These are phyloP conservation scores for Brachypodium distachyon DNA, from an alignment of 202 grass and related monocot genomes.

Conservation along the genomic window DNA sequence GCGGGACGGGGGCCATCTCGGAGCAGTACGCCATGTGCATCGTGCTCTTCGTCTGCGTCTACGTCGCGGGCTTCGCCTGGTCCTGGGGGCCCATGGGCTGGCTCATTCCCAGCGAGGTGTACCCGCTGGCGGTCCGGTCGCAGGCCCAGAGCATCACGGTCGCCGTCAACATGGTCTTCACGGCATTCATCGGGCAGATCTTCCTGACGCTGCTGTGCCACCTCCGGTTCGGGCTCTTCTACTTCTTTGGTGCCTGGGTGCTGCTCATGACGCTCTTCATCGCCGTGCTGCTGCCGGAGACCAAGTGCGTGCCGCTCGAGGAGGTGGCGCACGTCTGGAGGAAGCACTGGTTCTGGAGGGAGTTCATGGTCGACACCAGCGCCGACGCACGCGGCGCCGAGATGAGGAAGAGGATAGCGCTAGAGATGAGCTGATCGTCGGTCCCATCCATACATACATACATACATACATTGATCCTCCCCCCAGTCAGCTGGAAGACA, in stretches of 20 bases:
- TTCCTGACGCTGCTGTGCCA: slow-evolving; percentile 68
- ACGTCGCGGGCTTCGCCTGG: slow-evolving; percentile 67
- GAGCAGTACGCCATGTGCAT: slow-evolving; percentile 62
- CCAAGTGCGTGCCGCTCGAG: slow-evolving; percentile 45
- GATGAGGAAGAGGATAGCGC: slow-evolving; percentile 60
- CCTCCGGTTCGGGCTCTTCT: slow-evolving; percentile 48
- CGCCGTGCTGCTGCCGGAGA: slow-evolving; percentile 46
- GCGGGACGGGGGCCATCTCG: slow-evolving; percentile 46
- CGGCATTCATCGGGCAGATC: slow-evolving; percentile 57
- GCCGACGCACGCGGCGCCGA: slow-evolving; percentile 24
- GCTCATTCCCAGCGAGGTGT: slow-evolving; percentile 67
- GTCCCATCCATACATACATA: background rate
- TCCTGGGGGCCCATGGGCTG: slow-evolving; percentile 68
- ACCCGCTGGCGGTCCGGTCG: slow-evolving; percentile 46
- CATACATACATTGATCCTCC: background rate
- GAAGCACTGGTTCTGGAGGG: slow-evolving; percentile 50
- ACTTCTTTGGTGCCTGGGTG: slow-evolving; percentile 39
- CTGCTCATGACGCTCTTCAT: slow-evolving; percentile 57
- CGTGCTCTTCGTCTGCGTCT: slow-evolving; percentile 64
- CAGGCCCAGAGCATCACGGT: slow-evolving; percentile 49
- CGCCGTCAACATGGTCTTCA: slow-evolving; percentile 68
- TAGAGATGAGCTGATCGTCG: slow-evolving; percentile 47
- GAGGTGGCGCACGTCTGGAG: slow-evolving; percentile 29
- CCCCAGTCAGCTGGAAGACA: background rate
- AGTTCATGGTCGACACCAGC: slow-evolving; percentile 23